These are phyloP conservation scores for Pseudisothecium myosuroides DNA, from an alignment of 225 moss, liverwort and hornwort genomes.

Conservation along the genomic window DNA sequence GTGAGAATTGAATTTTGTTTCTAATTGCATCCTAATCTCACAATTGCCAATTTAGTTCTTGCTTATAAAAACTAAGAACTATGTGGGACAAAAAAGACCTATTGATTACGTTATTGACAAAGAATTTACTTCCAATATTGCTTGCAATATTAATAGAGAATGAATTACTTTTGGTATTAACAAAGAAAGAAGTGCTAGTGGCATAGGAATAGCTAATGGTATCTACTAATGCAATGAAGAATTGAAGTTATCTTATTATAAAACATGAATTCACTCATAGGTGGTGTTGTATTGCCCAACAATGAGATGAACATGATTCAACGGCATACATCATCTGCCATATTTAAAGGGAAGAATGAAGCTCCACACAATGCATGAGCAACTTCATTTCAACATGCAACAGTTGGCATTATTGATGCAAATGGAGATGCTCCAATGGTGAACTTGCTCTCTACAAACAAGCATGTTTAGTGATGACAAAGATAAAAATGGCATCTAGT, in stretches of 20 bases:
- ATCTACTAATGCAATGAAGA: background rate
- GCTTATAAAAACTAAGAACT: background rate
- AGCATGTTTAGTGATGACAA: background rate
- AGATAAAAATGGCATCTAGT: no score
- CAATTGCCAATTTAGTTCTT: background rate
- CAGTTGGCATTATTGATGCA: background rate
- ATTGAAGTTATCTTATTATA: background rate
- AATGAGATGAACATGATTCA: background rate
- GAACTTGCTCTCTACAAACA: background rate
- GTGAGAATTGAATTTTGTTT: background rate
- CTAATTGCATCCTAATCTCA: background rate
- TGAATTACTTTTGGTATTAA: background rate
- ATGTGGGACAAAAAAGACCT: background rate
- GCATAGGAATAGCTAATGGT: background rate
- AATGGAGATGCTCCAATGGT: background rate
- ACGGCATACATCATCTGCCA: background rate
- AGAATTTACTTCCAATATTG: background rate
- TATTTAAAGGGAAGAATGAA: background rate
- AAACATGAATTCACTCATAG: background rate
- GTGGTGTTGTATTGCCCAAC: background rate
- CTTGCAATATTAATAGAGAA: background rate
- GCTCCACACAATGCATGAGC: fast-evolving
- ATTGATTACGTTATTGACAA: background rate
- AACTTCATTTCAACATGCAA: background rate
- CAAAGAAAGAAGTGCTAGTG: background rate